Evolutionary conservation across 495 filamentous ascomycete species (phyloP), one percentile per base, ranked within the genome.

Genomic region (Astrocystis sublimbata): DNA sequence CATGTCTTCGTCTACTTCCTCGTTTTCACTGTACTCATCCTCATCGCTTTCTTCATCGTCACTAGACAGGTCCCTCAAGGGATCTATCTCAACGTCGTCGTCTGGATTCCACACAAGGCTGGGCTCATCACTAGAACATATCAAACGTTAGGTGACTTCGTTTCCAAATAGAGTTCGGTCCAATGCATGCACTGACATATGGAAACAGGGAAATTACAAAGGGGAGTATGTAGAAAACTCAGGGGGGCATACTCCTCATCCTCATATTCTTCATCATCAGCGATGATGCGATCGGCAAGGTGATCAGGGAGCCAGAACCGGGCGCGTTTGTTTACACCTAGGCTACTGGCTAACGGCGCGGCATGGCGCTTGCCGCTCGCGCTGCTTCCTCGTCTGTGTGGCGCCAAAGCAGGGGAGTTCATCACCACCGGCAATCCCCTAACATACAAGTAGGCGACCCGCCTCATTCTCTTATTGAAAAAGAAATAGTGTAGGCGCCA

Each of bases 401-500:
- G 61, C 56, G 59, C 58, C 69, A 65, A 45, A 64, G 75, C 61
- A 87, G 79, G 70, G 83, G 86, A 89, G 69, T 93, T 85, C 45
- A 93, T 89, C 60, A 96, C 82, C 8, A 90, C 86, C 7, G 91
- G 92, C 36, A 97, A 81, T 9, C 91, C 92, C 52, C 92, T 86
- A 33, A 97, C 80, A 69, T 97, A 94, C 33, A 98, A 76, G 72
- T 98, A 98, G 67, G 91, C 93, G 21, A 98, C 93, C n/a, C 94
- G 85, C 78, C 98, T 98, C 67, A 85, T 83, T 21, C 85, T 78
- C 65, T 93, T 96, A 79, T 94, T 96, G 83, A 97, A 98, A 75
- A 98, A 96, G 80, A 98, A 96, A 74, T 96, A 96, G 72, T 97
- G 91, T 59, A 92, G 79, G 63, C 90, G 93, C 96, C 96, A 98